Evolutionary conservation across 176 grass and related monocot genomes (phyloP).

Genomic region (Oryza officinalis): DNA sequence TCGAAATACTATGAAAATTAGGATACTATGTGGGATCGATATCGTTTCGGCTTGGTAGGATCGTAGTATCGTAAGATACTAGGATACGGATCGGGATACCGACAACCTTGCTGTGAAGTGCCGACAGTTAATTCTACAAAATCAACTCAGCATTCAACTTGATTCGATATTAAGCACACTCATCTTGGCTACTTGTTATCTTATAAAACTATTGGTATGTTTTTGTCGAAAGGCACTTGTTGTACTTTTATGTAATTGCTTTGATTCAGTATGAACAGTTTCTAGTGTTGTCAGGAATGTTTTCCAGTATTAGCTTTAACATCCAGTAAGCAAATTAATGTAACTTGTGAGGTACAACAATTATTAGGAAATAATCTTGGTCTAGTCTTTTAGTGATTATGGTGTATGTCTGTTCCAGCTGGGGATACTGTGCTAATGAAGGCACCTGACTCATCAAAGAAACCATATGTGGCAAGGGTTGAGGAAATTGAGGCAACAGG

Average conservation of each 20-base stretch:
- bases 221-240: neutral
- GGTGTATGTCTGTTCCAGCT: conserved; percentile 46
- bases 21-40: too few species aligned
- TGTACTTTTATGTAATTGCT: neutral
- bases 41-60: too few species aligned
- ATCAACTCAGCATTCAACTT: neutral
- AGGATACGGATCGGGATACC: too few species aligned
- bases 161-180: neutral
- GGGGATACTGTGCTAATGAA: conserved; percentile 75
- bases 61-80: too few species aligned
- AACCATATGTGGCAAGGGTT: conserved; percentile 76
- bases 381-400: conserved; percentile 7
- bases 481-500: conserved; percentile 70
- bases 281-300: neutral
- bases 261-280: neutral
- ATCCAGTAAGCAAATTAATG: neutral
- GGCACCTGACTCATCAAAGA: conserved; percentile 54
- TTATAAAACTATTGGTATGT: neutral
- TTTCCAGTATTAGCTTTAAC: conserved; percentile 8
- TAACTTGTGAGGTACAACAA: too few species aligned
- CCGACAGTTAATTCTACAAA: neutral
- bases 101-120: neutral
- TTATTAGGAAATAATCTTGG: neutral
- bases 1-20: too few species aligned
- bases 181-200: neutral